Base-by-base conservation (phyloP, 2,329 filamentous ascomycete species). In the Metarhizium rileyi region DNA sequence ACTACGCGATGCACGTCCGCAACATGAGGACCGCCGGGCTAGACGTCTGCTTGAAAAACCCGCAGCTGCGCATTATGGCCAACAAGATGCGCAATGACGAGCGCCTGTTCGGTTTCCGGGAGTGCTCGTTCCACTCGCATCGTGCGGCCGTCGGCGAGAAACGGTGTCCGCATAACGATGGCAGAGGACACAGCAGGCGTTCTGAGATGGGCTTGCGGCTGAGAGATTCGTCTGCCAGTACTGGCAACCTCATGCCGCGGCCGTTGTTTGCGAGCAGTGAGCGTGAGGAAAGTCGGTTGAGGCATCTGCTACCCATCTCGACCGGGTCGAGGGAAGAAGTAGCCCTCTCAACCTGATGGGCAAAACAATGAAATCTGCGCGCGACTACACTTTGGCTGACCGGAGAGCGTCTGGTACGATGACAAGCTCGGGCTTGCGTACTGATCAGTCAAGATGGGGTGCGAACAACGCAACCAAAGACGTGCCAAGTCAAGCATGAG, bases 81-180 rank as follows among this genome's bases (percentile, higher is more conserved):
- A 81, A 81, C 66, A 67, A 68, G 49, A 66, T 81, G 22, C 69
- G 72, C 53, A 78, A 73, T 62, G 77, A 78, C 43, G 74, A 80
- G 64, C 74, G 77, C 33, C 68, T 74, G 47, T 80, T 80, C 57
- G 78, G 77, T n/a, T 81, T 80, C 61, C 70, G 78, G 23, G 75
- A 78, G 61, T 81, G 78, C 61, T 78, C 76, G 12, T 81, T 81
- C 56, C 78, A 81, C 60, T 78, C 74, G 35, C 78, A 81, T 57
- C 70, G 78, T 20, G 70, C 74, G 4, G 63, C 68, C 7, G 75
- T 79, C 30, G 77, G 76, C 20, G 72, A 81, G 61, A 70, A 70
- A 5, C 64, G 63, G n/a, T 81, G 78, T 52, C 77, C 76, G 14
- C 72, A 79, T 55, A 59, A 59, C 10, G 53, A 50, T 41, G 28